Evolutionary conservation across 192 early-diverging fungal species (phyloP).

Genomic region (Backusella psychrophila): DNA sequence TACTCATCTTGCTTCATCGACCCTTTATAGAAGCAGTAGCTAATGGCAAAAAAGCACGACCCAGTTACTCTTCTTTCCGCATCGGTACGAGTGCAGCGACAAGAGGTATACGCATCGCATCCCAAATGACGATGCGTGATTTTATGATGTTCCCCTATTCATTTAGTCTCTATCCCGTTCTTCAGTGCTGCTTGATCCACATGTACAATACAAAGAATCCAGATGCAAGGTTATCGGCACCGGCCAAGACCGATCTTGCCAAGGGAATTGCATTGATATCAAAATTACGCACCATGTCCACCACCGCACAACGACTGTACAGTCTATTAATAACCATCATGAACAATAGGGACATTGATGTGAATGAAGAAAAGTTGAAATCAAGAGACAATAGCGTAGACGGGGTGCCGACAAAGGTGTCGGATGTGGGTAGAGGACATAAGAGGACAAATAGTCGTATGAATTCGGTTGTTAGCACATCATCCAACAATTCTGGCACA

Average conservation of each 20-base stretch:
- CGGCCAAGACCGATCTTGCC: slow-evolving; percentile 21
- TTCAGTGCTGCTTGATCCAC: slow-evolving; percentile 33
- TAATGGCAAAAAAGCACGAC: slow-evolving; percentile 13
- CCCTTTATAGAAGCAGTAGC: slow-evolving; percentile 32
- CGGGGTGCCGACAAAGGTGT: not conserved
- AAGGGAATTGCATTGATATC: slow-evolving; percentile 19
- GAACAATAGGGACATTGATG: slow-evolving; percentile 21
- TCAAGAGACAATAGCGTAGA: not conserved
- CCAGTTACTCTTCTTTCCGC: slow-evolving; percentile 30
- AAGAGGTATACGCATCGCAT: slow-evolving; percentile 22
- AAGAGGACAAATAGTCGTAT: not conserved
- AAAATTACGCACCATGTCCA: slow-evolving; percentile 23
- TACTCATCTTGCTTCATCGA: slow-evolving; percentile 36
- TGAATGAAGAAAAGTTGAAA: not conserved
- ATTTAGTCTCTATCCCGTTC: slow-evolving; percentile 30
- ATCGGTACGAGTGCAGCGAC: slow-evolving; percentile 36
- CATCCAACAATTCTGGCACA: not conserved
- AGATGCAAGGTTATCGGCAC: slow-evolving; percentile 21
- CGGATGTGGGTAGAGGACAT: slow-evolving; percentile 17
- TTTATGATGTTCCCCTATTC: slow-evolving; percentile 36
- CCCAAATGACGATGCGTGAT: slow-evolving; percentile 20
- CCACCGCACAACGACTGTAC: slow-evolving; percentile 14
- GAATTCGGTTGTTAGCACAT: not conserved
- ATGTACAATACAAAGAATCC: slow-evolving; percentile 36
- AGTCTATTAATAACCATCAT: slow-evolving; percentile 21